Conservation (phyloP, 2,329 filamentous ascomycete species). For the Rachicladosporium sp. region DNA sequence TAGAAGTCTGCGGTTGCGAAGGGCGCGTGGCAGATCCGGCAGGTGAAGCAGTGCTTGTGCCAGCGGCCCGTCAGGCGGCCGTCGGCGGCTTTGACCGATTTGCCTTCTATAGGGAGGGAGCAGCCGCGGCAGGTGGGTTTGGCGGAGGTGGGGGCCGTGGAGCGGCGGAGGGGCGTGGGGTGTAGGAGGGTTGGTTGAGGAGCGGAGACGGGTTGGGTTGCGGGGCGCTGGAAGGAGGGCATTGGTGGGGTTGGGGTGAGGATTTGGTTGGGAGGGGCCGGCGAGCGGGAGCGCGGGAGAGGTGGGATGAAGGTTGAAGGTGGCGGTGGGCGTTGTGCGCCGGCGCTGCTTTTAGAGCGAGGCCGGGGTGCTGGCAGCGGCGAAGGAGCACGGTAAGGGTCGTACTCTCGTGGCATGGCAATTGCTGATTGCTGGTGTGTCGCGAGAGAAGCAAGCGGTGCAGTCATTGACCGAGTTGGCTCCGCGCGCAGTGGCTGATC, state of each 20-base stretch:
- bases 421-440: too few relatives aligned
- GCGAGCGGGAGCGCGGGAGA: background rate
- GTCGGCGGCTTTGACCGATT: constrained; percentile 87
- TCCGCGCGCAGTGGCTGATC: too few relatives aligned
- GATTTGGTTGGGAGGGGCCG: constrained; percentile 3
- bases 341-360: constrained; percentile 8
- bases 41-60: constrained; percentile 91
- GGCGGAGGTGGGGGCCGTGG: constrained; percentile 5
- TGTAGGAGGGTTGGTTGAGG: background rate
- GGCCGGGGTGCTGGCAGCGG: constrained; percentile 2
- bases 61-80: constrained; percentile 85
- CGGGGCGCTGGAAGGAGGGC: background rate
- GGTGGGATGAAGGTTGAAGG: constrained; percentile 2
- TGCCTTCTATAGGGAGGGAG: constrained; percentile 64
- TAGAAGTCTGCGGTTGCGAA: constrained; percentile 89
- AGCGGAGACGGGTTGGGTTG: background rate
- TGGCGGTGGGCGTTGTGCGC: constrained; percentile 2
- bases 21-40: constrained; percentile 65
- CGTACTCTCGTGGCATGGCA: constrained; percentile 6
- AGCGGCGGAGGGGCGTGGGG: constrained; percentile 2
- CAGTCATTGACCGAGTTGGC: too few relatives aligned
- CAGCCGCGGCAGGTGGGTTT: constrained; percentile 80
- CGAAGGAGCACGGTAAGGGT: constrained; percentile 8
- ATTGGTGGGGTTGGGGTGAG: constrained; percentile 41
- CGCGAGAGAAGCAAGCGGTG: too few relatives aligned